Evolutionary conservation across 2,329 filamentous ascomycete species (phyloP).

Genomic region (Gaeumannomyces tritici): DNA sequence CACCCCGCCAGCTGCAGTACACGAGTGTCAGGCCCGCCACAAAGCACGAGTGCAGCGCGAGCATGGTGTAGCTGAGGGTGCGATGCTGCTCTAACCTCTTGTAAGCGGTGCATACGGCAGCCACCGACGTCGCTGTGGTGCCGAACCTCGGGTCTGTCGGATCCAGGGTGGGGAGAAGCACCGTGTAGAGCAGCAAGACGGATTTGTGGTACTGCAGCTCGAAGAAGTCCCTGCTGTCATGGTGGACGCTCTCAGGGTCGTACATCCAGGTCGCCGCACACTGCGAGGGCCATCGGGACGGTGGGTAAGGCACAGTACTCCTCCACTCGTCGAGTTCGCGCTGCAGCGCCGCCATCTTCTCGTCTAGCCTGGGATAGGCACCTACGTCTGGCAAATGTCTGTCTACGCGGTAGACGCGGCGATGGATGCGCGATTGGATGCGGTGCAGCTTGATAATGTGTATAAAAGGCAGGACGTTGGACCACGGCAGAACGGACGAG

Average conservation of each 20-base stretch:
- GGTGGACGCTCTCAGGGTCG: slow-evolving; percentile 15
- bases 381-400: slow-evolving; percentile 1
- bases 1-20: slow-evolving; percentile 18
- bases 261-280: slow-evolving; percentile 18
- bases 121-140: slow-evolving; percentile 11
- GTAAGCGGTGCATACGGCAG: slow-evolving; percentile 17
- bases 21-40: slow-evolving; percentile 18
- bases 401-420: slow-evolving; percentile 13
- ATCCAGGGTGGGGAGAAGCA: slow-evolving; percentile 13
- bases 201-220: slow-evolving; percentile 18
- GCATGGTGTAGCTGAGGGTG: slow-evolving; percentile 19
- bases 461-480: slow-evolving; percentile 16
- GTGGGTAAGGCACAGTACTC: slow-evolving; percentile 10
- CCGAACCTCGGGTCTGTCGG: slow-evolving; percentile 14
- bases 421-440: slow-evolving; percentile 14
- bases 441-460: slow-evolving; percentile 15
- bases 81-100: slow-evolving; percentile 19
- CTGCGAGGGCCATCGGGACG: too few relatives aligned
- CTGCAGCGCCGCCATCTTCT: slow-evolving; percentile 11
- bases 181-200: slow-evolving; percentile 13
- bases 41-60: slow-evolving; percentile 19
- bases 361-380: slow-evolving; percentile 6
- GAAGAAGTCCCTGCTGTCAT: slow-evolving; percentile 17
- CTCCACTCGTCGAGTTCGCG: slow-evolving; percentile 14
- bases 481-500: slow-evolving; percentile 8